These are phyloP conservation scores for Actinomortierella wolfii DNA, from an alignment of 371 early-diverging fungal species.

Conservation along the genomic window DNA sequence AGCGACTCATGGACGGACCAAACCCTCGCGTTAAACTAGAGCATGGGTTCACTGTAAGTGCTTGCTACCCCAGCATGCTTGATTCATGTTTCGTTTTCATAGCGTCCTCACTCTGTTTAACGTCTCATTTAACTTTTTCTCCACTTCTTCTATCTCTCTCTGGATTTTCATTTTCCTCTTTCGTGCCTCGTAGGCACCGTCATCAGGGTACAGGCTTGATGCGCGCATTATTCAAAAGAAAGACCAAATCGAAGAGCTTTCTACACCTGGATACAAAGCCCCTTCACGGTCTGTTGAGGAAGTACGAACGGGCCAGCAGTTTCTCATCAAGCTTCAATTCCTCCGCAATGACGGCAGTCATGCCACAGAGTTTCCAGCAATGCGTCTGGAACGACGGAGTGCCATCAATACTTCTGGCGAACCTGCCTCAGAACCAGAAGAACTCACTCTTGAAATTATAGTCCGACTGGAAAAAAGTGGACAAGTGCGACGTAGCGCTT, in stretches of 20 bases:
- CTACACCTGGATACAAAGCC: conserved; percentile 12
- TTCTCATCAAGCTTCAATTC: conserved; percentile 42
- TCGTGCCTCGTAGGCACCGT: conserved; percentile 4
- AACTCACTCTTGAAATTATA: conserved; percentile 29
- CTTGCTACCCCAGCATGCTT: background rate
- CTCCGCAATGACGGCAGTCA: conserved; percentile 2
- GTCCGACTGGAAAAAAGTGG: conserved; percentile 34
- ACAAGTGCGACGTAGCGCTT: conserved; percentile 26
- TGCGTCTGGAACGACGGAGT: conserved; percentile 28
- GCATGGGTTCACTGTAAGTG: background rate
- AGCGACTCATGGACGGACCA: too few relatives aligned
- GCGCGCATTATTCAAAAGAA: conserved; percentile 41
- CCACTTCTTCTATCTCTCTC: background rate
- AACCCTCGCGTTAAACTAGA: too few relatives aligned
- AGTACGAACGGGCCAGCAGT: conserved; percentile 39
- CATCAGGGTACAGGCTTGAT: conserved; percentile 21
- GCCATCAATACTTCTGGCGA: conserved; percentile 45
- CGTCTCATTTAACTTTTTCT: background rate
- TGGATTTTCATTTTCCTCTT: background rate
- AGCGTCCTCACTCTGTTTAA: background rate
- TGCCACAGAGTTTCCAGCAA: conserved; percentile 12
- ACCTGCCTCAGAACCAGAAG: conserved; percentile 19
- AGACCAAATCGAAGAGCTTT: conserved; percentile 38
- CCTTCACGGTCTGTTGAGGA: conserved; percentile 30
- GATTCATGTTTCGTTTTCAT: background rate